Percentiles rank a stretch among this genome's conserved stretches.
These are phyloP conservation scores for Musa itinerans DNA, from an alignment of 176 grass and related monocot species.

Conservation along the genomic window DNA sequence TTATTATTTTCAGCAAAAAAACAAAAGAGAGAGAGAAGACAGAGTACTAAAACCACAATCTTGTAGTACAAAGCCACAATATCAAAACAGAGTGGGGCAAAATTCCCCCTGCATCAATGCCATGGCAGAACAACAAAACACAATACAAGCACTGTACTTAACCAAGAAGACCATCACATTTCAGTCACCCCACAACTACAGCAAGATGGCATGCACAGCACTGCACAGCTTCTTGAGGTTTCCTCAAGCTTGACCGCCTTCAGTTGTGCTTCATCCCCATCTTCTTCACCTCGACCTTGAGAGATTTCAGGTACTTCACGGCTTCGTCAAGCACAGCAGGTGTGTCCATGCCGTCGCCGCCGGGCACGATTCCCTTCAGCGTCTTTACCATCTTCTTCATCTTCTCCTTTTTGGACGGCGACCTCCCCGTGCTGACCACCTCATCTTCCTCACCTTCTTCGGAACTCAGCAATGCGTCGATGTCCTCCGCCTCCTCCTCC, in stretches of 20 bases:
- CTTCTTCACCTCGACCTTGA: slow-evolving; percentile 22
- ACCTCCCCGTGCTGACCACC: slow-evolving; percentile 38
- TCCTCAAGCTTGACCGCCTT: neutral
- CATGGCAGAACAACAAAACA: too few species aligned
- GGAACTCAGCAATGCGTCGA: slow-evolving; percentile 84
- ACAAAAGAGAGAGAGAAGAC: too few species aligned
- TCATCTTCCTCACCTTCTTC: slow-evolving; percentile 58
- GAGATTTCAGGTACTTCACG: slow-evolving; percentile 21
- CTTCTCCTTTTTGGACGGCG: slow-evolving; percentile 25
- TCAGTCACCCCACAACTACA: too few species aligned
- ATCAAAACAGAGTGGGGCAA: too few species aligned
- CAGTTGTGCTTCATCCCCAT: slow-evolving; percentile 12
- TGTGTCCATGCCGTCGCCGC: slow-evolving; percentile 15
- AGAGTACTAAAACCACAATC: too few species aligned
- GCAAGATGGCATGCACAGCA: neutral
- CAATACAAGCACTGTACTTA: slow-evolving; percentile 10
- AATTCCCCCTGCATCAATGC: too few species aligned
- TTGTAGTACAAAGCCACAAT: too few species aligned
- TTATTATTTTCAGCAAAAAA: too few species aligned
- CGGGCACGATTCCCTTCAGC: slow-evolving; percentile 14
- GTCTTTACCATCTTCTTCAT: slow-evolving; percentile 23
- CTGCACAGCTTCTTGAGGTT: neutral
- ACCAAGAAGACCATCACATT: neutral
- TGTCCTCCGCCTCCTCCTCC: slow-evolving; percentile 68
- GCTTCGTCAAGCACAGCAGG: slow-evolving; percentile 21